Conservation (phyloP, 768 basidiomycete species). For the Chlorophyllum brunneum region DNA sequence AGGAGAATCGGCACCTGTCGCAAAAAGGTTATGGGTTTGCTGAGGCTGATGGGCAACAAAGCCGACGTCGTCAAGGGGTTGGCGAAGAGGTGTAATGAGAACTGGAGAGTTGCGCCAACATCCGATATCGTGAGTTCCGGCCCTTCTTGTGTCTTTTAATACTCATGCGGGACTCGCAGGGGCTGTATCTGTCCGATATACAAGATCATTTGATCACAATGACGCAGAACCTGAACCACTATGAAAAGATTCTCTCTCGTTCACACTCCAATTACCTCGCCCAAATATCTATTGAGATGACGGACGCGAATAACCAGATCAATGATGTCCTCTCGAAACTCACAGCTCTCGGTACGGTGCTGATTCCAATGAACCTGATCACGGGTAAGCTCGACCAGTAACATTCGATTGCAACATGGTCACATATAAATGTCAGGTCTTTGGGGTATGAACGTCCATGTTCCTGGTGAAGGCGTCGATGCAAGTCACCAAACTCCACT, state of each 20-base stretch:
- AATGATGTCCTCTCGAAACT: constrained; percentile 97
- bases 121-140: constrained; percentile 77
- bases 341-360: constrained; percentile 94
- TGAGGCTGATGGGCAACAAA: constrained; percentile 98
- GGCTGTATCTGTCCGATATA: constrained; percentile 93
- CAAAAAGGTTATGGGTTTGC: constrained; percentile 98
- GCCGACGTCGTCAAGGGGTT: constrained; percentile 99
- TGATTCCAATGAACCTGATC: constrained; percentile 95
- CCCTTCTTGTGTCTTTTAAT: constrained; percentile 3
- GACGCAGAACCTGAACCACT: constrained; percentile 99
- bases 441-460: constrained; percentile 99
- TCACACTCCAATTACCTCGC: constrained; percentile 99
- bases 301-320: constrained; percentile 99
- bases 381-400: constrained; percentile 53
- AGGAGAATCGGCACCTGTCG: constrained; percentile 94
- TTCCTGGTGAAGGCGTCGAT: constrained; percentile 73
- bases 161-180: constrained; percentile 39
- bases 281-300: constrained; percentile 99
- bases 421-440: constrained; percentile 44
- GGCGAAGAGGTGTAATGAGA: constrained; percentile 97
- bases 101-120: constrained; percentile 97
- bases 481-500: too few species aligned
- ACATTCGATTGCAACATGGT: background rate
- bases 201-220: constrained; percentile 99
- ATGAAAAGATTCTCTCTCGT: constrained; percentile 98